Base-by-base conservation (phyloP, 2,329 filamentous ascomycete species). In the Parascedosporium putredinis region DNA sequence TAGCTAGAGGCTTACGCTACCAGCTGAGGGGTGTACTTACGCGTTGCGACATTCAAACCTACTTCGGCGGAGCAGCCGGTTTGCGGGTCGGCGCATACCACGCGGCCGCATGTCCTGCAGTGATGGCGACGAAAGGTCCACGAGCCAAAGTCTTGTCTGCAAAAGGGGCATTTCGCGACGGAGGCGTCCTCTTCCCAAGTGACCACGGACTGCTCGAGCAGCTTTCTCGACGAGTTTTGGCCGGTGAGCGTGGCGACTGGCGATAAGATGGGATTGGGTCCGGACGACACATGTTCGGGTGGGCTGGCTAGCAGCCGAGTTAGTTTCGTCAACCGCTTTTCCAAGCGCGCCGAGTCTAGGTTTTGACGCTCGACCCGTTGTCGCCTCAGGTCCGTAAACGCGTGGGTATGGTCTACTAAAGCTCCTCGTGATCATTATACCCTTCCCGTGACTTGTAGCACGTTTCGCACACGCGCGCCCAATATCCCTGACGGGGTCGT, bases 381-480 rank as follows among this genome's bases (percentile, higher is more conserved):
- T 58, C 84, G 79, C 52, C 93, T 74, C n/a, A 85, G 75, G 3
- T 75, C 74, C 10, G 74, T 67, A 58, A 98, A 96, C 3, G 71
- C 69, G n/a, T 71, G 68, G 3, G 80, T 89, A 58, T 89, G 85
- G 58, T 95, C 83, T 52, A 81, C 73, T 51, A 82, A 71, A 2
- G 83, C 64, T 1, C 89, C 87, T 77, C 78, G 58, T 91, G 85
- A 60, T 98, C 90, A 62, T 94, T 95, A 67, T 98, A 98, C 3
- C 93, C 93, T 23, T 90, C 88, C 59, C 93, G 79, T 47, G 89
- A 95, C 69, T 96, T 97, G 70, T 93, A 98, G 68, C 93, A 98
- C n/a, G 93, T 97, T 70, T 98, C 93, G 62, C 93, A 98, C 2
- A 97, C 91, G 47, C 93, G 73, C 58, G 88, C 95, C 93, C 93